Base-by-base conservation (phyloP, 2,329 filamentous ascomycete species). In the Aureobasidium leucospermi region DNA sequence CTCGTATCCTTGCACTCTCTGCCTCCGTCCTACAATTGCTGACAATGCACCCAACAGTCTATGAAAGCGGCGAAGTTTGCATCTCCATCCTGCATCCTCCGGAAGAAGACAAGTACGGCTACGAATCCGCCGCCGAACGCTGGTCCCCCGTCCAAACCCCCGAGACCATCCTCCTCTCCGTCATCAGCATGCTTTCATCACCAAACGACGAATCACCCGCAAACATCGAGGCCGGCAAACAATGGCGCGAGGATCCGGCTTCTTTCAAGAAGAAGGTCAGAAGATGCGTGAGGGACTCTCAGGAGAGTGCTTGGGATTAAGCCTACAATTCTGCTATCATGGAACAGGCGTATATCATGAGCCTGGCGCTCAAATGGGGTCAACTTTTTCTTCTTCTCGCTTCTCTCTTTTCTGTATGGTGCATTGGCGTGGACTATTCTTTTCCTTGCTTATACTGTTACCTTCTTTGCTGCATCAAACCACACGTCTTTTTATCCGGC, bases 1-100 rank as follows among this genome's bases (percentile, higher is more conserved):
- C 5, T 4, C 23, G n/a, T 41, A 1, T 3, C n/a, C 7, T 53
- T 29, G 16, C 43, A 5, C 1, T 6, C 4, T 34, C 9, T 11
- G 28, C 15, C 23, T 23, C 23, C 23, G 2, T 23, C 23, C 3
- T 23, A 3, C 23, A 15, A 6, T 11, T 39, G 13, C 55, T 57
- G 15, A 53, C 10, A 6, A 23, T 46, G 9, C 34, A 19, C n/a
- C n/a, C 16, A 15, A 36, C 65, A 84, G 84, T 99, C 71, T 97
- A 96, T 77, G 78, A 84, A 7, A 85, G 84, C 70, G 94, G 94
- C 68, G 85, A 87, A 65, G 89, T 99, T 60, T 99, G 94, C 80
- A 97, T 99, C 73, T 95, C 89, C 45, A 99, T 99, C 76, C 81
- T 99, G 43, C 94, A 99, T 74, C 89, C 93, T 11, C 93, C 94